A percentile compares a stretch with the other conserved stretches of the same genome.
These are phyloP conservation scores for Rusavskia elegans DNA, from an alignment of 495 filamentous ascomycete genomes.

Conservation along the genomic window DNA sequence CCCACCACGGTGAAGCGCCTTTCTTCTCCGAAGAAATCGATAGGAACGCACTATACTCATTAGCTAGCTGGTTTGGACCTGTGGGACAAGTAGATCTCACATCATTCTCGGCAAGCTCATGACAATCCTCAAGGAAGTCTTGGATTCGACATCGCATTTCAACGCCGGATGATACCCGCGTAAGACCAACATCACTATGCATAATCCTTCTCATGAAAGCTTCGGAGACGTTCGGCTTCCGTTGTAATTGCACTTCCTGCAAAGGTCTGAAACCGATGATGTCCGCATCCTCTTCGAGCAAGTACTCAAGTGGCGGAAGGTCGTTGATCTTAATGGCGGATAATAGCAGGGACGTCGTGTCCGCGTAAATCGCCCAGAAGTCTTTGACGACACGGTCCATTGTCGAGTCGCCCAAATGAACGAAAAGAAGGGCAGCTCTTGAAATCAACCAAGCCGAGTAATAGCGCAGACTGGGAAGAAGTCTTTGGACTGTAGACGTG, in stretches of 20 bases:
- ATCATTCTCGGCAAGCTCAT: conserved; percentile 39
- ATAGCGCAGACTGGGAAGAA: conserved; percentile 53
- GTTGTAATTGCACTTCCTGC: conserved; percentile 29
- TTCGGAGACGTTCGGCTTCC: not conserved
- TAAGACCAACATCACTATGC: too few relatives aligned
- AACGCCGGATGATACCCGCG: conserved; percentile 36
- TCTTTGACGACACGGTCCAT: conserved; percentile 45
- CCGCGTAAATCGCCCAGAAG: conserved; percentile 58
- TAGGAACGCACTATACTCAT: conserved; percentile 24
- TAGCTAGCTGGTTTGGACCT: not conserved
- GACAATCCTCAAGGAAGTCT: conserved; percentile 50
- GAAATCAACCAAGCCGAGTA: conserved; percentile 59
- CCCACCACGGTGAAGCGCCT: conserved; percentile 22
- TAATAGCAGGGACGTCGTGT: conserved; percentile 45
- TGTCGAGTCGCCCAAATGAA: conserved; percentile 36
- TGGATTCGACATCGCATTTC: conserved; percentile 58
- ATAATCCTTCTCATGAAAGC: too few relatives aligned
- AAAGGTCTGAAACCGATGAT: conserved; percentile 62
- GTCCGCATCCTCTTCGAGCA: conserved; percentile 64
- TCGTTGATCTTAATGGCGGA: conserved; percentile 41
- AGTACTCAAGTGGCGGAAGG: conserved; percentile 44
- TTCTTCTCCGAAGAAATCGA: conserved; percentile 30
- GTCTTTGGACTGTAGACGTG: conserved; percentile 43
- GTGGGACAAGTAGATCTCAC: conserved; percentile 16
- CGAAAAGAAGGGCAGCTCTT: conserved; percentile 31